These are phyloP conservation scores for Zygosaccharomyces sapae DNA, from an alignment of 1,139 yeast species.

Conservation along the genomic window DNA sequence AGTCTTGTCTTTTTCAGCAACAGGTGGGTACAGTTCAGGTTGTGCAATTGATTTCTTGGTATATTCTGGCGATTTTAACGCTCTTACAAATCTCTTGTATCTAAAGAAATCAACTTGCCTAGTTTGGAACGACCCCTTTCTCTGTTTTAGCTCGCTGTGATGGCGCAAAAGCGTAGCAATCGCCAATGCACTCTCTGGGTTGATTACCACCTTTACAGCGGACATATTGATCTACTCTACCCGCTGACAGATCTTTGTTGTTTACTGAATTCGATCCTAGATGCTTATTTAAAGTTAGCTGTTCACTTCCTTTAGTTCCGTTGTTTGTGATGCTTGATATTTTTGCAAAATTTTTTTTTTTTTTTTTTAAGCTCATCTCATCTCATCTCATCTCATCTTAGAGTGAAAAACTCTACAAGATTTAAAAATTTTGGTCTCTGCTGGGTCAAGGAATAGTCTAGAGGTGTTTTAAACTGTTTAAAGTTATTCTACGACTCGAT, in stretches of 20 bases:
- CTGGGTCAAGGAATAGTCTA: neutral
- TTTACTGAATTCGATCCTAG: too few species aligned
- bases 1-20: slow-evolving; percentile 35
- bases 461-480: neutral
- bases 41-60: slow-evolving; percentile 49
- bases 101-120: slow-evolving; percentile 77
- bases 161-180: slow-evolving; percentile 70
- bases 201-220: slow-evolving; percentile 4
- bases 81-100: slow-evolving; percentile 76
- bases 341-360: slow-evolving; percentile 5
- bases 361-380: slow-evolving; percentile 19
- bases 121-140: slow-evolving; percentile 73
- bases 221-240: slow-evolving; percentile 10
- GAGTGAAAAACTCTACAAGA: neutral
- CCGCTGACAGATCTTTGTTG: neutral
- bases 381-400: slow-evolving; percentile 26
- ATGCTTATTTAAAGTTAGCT: neutral
- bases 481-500: neutral
- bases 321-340: slow-evolving; percentile 3
- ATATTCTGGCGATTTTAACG: slow-evolving; percentile 71
- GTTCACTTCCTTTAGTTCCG: slow-evolving; percentile 1
- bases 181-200: slow-evolving; percentile 44
- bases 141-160: slow-evolving; percentile 62
- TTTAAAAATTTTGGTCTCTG: neutral
- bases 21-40: slow-evolving; percentile 57